Evolutionary conservation across 306 rosid species (phyloP).

Genomic region (Quercus variabilis): DNA sequence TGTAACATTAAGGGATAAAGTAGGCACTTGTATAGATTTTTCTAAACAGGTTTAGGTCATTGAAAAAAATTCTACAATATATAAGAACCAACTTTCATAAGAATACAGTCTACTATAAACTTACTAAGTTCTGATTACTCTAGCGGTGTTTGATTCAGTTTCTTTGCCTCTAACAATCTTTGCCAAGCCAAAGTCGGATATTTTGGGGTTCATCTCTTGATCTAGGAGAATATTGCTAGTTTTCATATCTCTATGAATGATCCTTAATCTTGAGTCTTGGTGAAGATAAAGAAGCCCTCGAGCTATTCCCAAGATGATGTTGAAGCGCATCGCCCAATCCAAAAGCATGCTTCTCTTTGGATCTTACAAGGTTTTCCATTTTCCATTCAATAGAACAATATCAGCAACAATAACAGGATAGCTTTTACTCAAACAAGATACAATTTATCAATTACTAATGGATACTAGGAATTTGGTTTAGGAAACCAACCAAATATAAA

Average conservation of each 20-base stretch:
- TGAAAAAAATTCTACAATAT: neutral
- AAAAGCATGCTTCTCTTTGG: conserved; percentile 8
- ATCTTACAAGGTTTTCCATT: conserved; percentile 12
- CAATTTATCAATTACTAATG: neutral
- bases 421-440: neutral
- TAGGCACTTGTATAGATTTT: neutral
- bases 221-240: conserved; percentile 34
- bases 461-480: neutral
- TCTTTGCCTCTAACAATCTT: conserved; percentile 32
- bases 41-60: neutral
- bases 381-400: neutral
- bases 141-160: conserved; percentile 18
- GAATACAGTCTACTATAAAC: neutral
- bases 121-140: conserved; percentile 30
- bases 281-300: conserved; percentile 33
- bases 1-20: neutral
- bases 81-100: neutral
- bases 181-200: conserved; percentile 34
- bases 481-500: conserved; percentile 43
- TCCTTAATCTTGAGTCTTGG: conserved; percentile 27
- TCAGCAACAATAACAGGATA: neutral
- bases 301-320: conserved; percentile 37
- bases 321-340: conserved; percentile 39
- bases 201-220: conserved; percentile 34
- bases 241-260: conserved; percentile 33